A percentile compares a stretch with the other conserved stretches of the same genome.
Conservation (phyloP, 2,329 filamentous ascomycete genomes). For the Fusarium coicis region DNA sequence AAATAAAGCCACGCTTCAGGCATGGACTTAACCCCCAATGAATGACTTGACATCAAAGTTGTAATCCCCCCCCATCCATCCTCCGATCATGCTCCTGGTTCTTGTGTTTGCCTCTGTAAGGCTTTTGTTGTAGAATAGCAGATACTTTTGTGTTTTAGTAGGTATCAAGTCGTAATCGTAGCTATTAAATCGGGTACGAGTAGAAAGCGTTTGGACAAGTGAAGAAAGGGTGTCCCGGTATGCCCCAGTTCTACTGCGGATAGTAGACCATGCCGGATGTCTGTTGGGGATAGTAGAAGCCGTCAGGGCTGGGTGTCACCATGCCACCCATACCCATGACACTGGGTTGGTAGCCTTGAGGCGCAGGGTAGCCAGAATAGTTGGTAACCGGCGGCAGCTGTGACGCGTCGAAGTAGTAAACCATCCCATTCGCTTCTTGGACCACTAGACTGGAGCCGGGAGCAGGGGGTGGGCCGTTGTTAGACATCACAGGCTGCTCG, state of each 20-base stretch:
- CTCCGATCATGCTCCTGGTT: not conserved
- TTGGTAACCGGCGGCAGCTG: constrained; percentile 68
- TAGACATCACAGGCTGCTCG: constrained; percentile 50
- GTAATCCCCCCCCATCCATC: not conserved
- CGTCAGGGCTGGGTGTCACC: constrained; percentile 75
- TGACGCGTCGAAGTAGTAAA: constrained; percentile 91
- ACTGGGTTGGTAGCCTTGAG: constrained; percentile 65
- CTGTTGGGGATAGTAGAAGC: constrained; percentile 76
- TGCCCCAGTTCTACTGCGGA: constrained; percentile 60
- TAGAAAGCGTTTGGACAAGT: constrained; percentile 41
- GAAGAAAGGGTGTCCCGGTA: constrained; percentile 32
- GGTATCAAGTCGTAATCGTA: constrained; percentile 41
- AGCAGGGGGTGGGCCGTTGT: constrained; percentile 41
- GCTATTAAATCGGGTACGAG: constrained; percentile 49
- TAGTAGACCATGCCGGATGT: constrained; percentile 70
- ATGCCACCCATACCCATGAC: constrained; percentile 81
- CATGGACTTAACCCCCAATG: not conserved
- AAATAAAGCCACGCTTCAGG: constrained; percentile 5
- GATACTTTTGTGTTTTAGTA: constrained; percentile 43
- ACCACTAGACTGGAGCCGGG: constrained; percentile 66
- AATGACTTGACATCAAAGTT: constrained; percentile 9
- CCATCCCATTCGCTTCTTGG: constrained; percentile 94
- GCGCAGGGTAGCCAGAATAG: constrained; percentile 60
- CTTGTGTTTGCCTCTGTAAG: constrained; percentile 10
- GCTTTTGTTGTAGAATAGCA: constrained; percentile 35